Base-by-base conservation (phyloP, 768 basidiomycete species). In the Boletus subparvulus region DNA sequence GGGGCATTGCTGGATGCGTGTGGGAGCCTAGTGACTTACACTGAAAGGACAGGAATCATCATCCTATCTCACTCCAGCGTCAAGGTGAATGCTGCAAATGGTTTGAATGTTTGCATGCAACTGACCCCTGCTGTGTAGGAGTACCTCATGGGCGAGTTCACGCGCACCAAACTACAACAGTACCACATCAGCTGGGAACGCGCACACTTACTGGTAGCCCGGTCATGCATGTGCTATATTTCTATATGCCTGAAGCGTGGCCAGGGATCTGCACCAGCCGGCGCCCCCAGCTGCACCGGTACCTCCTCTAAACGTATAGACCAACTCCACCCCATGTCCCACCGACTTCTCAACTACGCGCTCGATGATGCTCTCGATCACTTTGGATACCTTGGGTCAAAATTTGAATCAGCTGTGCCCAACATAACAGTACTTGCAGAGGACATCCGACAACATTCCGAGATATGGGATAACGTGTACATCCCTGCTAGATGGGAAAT, bases 11-110 rank as follows among this genome's bases (percentile, higher is more conserved):
- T 58, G 41, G 53, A 57, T 35, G 54, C 56, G 2, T 58, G 56
- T 17, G 54, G 56, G n/a, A 58, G 54, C 28, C 21, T 58, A 3
- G 46, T 58, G 17, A 56, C 56, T 3, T 58, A 56, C 21, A 42
- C 5, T 8, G 40, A 43, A 36, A 32, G 43, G n/a, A 56, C 54
- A 19, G 54, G 7, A 2, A 11, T 48, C 2, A 33, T 58, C 6
- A 56, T 56, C 12, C 35, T 58, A 16, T 42, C 56, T n/a, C 54
- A 58, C 12, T 37, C 16, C 9, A 58, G 55, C 17, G 54, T 49
- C 17, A 57, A 39, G 47, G 56, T 36, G 21, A 17, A 40, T 14
- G 6, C 4, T 19, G 28, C 5, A 8, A 9, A 16, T 11, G 16
- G 17, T 10, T 26, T 41, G 35, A 16, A 13, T 40, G 16, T 37